A percentile compares a stretch with the other conserved stretches of the same genome.
These are phyloP conservation scores for Forsythia suspensa DNA, from an alignment of 257 asterid species.

Conservation along the genomic window DNA sequence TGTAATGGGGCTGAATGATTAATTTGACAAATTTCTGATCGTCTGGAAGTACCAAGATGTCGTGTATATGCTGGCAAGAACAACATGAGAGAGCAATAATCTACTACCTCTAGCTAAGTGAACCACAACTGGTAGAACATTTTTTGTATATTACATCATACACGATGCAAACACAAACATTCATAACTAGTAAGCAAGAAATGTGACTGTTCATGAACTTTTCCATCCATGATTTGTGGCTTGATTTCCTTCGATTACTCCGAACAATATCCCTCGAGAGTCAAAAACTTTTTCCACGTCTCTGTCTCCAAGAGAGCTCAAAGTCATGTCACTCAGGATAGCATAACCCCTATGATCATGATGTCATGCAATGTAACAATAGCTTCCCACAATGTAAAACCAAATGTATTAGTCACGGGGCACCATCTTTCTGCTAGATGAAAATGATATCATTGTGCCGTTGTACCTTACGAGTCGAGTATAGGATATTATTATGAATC, in stretches of 20 bases:
- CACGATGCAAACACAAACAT: constrained; percentile 22
- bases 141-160: not conserved
- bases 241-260: too few species aligned
- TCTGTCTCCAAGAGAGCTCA: not conserved
- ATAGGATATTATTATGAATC: not conserved
- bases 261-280: not conserved
- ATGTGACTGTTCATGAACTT: not conserved
- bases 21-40: too few species aligned
- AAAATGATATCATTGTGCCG: not conserved
- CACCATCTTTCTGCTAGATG: constrained; percentile 14
- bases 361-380: constrained; percentile 9
- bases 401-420: not conserved
- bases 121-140: constrained; percentile 24
- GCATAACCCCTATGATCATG: constrained; percentile 5
- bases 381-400: constrained; percentile 13
- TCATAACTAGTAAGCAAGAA: constrained; percentile 28
- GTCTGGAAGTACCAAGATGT: not conserved
- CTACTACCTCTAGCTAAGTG: constrained; percentile 22
- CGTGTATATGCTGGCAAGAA: constrained; percentile 21
- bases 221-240: not conserved
- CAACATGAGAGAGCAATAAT: constrained; percentile 33
- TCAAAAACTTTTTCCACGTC: not conserved
- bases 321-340: not conserved
- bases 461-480: not conserved
- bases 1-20: too few species aligned